phyloP scores from a whole-genome alignment of 2,329 filamentous ascomycete genomes.

The Scytalidium sp. region DNA sequence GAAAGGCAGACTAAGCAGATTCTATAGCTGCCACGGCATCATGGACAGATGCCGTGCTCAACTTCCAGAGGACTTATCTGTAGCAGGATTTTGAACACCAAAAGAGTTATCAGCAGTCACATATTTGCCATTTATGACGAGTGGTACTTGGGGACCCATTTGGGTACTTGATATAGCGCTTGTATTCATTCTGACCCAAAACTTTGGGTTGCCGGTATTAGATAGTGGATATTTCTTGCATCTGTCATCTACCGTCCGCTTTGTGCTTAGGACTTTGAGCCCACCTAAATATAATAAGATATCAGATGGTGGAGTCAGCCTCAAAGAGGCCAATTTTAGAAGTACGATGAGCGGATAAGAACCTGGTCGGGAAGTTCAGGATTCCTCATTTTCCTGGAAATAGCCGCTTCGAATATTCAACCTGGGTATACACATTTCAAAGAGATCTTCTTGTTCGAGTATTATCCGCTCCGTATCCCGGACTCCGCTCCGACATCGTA shows the following conservation, averaged over 20 bases:
- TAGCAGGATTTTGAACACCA: conserved; percentile 46
- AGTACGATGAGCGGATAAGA: too few relatives aligned
- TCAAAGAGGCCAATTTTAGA: too few relatives aligned
- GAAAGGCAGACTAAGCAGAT: conserved; percentile 54
- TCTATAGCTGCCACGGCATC: conserved; percentile 50
- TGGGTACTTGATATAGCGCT: not conserved
- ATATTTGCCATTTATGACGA: conserved; percentile 42
- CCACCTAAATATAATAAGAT: too few relatives aligned
- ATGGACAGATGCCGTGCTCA: conserved; percentile 45
- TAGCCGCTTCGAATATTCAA: too few relatives aligned
- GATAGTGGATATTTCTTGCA: not conserved
- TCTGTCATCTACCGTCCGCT: not conserved
- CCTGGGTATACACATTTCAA: too few relatives aligned
- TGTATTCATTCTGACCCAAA: not conserved
- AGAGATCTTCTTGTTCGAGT: too few relatives aligned
- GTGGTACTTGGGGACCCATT: not conserved
- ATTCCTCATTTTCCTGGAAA: too few relatives aligned
- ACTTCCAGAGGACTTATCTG: conserved; percentile 44
- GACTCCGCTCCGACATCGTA: too few relatives aligned
- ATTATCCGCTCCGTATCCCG: too few relatives aligned
- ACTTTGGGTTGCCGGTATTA: not conserved
- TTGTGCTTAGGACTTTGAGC: too few relatives aligned
- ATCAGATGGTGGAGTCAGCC: too few relatives aligned
- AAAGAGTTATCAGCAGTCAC: conserved; percentile 39
- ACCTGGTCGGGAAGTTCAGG: too few relatives aligned